A percentile compares a stretch with the other conserved stretches of the same genome.
Evolutionary conservation across 1,284 basidiomycete species (phyloP).

Genomic region (Malassezia pachydermatis): DNA sequence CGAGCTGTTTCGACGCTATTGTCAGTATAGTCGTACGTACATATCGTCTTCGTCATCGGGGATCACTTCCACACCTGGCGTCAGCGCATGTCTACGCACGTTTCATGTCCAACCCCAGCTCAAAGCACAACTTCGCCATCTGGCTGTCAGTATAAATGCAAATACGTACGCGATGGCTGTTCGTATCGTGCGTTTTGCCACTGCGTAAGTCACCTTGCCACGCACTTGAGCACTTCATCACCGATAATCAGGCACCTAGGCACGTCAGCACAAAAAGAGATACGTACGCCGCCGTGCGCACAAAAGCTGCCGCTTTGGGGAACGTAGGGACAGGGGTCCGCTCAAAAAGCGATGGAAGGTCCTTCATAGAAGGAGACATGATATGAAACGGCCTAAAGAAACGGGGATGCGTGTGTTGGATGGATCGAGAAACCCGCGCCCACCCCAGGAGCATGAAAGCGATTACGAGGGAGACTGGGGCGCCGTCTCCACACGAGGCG

Average conservation of each 20-base stretch:
- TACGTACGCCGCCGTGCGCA: slow-evolving; percentile 19
- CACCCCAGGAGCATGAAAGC: no score
- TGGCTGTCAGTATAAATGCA: not conserved
- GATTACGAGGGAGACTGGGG: no score
- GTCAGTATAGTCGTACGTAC: slow-evolving; percentile 43
- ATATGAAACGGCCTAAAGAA: no score
- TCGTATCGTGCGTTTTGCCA: slow-evolving; percentile 49
- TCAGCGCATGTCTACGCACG: slow-evolving; percentile 1
- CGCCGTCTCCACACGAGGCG: no score
- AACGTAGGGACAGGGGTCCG: not conserved
- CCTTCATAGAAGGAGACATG: not conserved
- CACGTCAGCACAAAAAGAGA: no score
- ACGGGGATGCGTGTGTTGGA: no score
- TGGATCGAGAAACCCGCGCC: no score
- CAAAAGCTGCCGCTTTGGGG: not conserved
- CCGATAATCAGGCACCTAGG: slow-evolving; percentile 51
- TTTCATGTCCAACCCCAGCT: slow-evolving; percentile 45
- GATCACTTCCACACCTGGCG: slow-evolving; percentile 64
- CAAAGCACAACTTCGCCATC: slow-evolving; percentile 51
- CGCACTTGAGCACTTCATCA: slow-evolving; percentile 55
- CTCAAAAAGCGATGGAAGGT: slow-evolving; percentile 4
- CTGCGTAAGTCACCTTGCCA: slow-evolving; percentile 56
- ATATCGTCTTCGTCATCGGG: slow-evolving; percentile 80
- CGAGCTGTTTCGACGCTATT: slow-evolving; percentile 1
- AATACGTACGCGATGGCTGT: slow-evolving; percentile 55